These are phyloP conservation scores for Dryas integrifolia DNA, from an alignment of 331 rosid species.

Conservation along the genomic window DNA sequence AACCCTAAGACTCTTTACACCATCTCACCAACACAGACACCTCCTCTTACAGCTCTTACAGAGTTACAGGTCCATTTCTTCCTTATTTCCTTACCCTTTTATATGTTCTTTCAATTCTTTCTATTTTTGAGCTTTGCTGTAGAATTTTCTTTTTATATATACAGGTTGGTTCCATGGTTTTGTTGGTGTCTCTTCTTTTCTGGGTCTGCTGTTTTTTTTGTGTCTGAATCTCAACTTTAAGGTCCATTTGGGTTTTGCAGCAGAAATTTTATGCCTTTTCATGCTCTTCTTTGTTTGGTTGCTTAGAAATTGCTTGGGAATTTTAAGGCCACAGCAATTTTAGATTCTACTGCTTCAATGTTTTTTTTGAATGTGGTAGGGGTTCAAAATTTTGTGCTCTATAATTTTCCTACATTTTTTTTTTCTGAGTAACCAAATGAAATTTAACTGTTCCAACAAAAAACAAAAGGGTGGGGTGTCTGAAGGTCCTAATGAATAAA, in stretches of 20 bases:
- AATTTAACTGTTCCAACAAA: not conserved
- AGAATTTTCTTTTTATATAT: not conserved
- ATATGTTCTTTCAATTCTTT: not conserved
- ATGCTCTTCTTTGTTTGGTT: not conserved
- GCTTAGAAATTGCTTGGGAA: not conserved
- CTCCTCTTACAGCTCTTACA: no score
- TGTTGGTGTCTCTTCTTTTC: not conserved
- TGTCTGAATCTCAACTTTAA: not conserved
- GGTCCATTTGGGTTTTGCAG: not conserved
- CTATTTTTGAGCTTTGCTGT: not conserved
- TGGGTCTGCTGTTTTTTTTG: not conserved
- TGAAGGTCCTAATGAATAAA: not conserved
- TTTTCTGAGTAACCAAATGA: not conserved
- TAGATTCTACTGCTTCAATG: not conserved
- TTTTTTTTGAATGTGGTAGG: not conserved
- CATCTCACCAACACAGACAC: not conserved
- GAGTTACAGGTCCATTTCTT: conserved; percentile 24
- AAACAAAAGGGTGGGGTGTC: not conserved
- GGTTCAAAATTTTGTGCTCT: not conserved
- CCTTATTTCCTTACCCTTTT: not conserved
- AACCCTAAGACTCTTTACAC: conserved; percentile 10
- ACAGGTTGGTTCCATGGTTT: not conserved
- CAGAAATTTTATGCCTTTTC: not conserved
- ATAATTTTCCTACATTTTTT: not conserved
- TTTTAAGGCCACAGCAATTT: not conserved